Base-by-base conservation (phyloP, 176 grass and related monocot species). In the Miscanthus lutarioriparius region DNA sequence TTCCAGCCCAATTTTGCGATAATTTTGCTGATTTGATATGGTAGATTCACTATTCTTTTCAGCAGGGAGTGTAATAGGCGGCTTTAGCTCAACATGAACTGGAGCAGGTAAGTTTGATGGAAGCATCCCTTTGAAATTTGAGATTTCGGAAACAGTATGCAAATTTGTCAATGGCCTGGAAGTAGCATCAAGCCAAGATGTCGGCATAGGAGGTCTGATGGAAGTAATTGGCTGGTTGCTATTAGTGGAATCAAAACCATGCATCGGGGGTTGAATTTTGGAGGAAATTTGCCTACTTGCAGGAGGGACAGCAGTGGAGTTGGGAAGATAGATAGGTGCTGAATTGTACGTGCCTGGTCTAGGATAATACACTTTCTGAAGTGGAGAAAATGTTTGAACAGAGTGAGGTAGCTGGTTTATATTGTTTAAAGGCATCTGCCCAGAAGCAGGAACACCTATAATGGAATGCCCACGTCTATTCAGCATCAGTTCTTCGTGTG, bases 401-500 rank as follows among this genome's bases (percentile, higher is more conserved):
- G 80, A 45, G 38, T 94, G 92, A 59, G 80, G 37, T 40, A 79
- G 86, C 33, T 81, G 84, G 59, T 80, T 84, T 38, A 91, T 82
- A 75, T 61, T 75, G 74, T 80, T 70, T 56, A 82, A 75, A 77
- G 88, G 83, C 51, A 83, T 89, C 17, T 82, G 54, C 64, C 88
- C 89, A 74, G 87, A 76, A 80, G 74, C 71, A 45, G 89, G 13
- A 38, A 75, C 70, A 80, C 64, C 36, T 17, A 84, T 75, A 56
- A 67, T 84, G 58, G 87, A 84, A 74, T 68, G 68, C 1, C 67
- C 58, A 59, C 37, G 47, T 75, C 91, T 94, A 68, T 92, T 86
- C 37, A 97, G 59, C 79, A 85, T 94, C 70, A 97, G 49, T 59
- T 97, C 95, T 88, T 97, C 95, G 66, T 92, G 92, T 39, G 95